phyloP scores from a whole-genome alignment of 805 yeast species.

The Pichia thaimueangensis region DNA sequence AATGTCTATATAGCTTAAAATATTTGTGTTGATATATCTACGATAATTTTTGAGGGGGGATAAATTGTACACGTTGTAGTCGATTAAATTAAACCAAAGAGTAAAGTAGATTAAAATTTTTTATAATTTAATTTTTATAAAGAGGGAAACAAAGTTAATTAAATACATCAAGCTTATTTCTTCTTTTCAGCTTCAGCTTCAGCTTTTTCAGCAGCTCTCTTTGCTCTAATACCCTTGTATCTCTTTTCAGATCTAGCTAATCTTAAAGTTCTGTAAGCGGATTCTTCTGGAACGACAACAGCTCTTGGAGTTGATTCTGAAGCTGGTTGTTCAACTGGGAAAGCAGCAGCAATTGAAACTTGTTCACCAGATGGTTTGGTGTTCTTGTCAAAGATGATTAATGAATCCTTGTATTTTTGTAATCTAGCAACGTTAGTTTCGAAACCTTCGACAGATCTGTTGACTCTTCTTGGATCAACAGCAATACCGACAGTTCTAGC shows the following conservation, averaged over 20 bases:
- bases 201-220: constrained; percentile 95
- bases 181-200: constrained; percentile 99
- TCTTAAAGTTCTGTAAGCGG: constrained; percentile 94
- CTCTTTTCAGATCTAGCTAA: constrained; percentile 91
- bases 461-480: constrained; percentile 99
- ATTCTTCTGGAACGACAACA: constrained; percentile 61
- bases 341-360: constrained; percentile 64
- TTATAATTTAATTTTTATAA: too few species aligned
- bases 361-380: constrained; percentile 76
- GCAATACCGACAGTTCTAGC: constrained; percentile 99
- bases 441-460: constrained; percentile 94
- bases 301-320: constrained; percentile 80
- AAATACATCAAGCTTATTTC: constrained; percentile 55
- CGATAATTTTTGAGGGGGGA: too few species aligned
- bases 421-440: constrained; percentile 94
- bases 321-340: constrained; percentile 86
- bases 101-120: background rate
- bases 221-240: constrained; percentile 93
- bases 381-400: constrained; percentile 91
- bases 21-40: too few species aligned
- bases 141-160: too few species aligned
- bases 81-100: background rate
- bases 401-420: constrained; percentile 91
- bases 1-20: too few species aligned
- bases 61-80: too few species aligned